A percentile compares a stretch with the other conserved stretches of the same genome.
Evolutionary conservation across 179 eudicot species (phyloP).

Genomic region (Beta corolliflora): DNA sequence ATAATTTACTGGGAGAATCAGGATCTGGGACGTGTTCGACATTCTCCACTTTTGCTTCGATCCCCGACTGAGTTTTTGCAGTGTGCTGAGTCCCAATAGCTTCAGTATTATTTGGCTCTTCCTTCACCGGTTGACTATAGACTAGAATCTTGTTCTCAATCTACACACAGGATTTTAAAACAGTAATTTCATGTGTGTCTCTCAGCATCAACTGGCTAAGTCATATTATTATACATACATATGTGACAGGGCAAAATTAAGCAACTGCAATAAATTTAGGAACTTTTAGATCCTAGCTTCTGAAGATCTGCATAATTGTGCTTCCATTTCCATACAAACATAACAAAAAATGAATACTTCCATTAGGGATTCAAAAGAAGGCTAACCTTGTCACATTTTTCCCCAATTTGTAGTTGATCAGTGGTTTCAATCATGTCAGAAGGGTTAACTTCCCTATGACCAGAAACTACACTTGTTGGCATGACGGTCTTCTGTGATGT

Average conservation of each 20-base stretch:
- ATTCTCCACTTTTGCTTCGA: slow-evolving; percentile 28
- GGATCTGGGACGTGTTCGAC: slow-evolving; percentile 27
- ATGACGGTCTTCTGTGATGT: slow-evolving; percentile 29
- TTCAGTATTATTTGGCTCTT: slow-evolving; percentile 34
- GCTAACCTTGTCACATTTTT: slow-evolving; percentile 38
- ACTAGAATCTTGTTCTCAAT: slow-evolving; percentile 38
- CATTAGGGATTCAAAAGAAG: neutral
- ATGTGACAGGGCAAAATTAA: neutral
- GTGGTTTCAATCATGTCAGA: no score
- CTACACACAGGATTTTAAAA: slow-evolving; percentile 32
- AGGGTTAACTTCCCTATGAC: slow-evolving; percentile 31
- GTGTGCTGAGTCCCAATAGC: slow-evolving; percentile 28
- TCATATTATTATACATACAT: neutral
- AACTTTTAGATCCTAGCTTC: neutral
- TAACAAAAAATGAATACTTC: neutral
- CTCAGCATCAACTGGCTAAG: neutral
- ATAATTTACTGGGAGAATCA: slow-evolving; percentile 23
- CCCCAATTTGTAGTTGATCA: no score
- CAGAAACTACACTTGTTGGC: slow-evolving; percentile 45
- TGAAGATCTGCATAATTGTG: no score
- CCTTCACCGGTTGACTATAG: slow-evolving; percentile 43
- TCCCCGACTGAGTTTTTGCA: slow-evolving; percentile 26
- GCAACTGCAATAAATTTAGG: neutral
- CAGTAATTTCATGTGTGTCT: neutral
- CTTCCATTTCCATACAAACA: neutral